Evolutionary conservation across 352 stramenopile species (phyloP).

Genomic region (Vaucheria bursata): DNA sequence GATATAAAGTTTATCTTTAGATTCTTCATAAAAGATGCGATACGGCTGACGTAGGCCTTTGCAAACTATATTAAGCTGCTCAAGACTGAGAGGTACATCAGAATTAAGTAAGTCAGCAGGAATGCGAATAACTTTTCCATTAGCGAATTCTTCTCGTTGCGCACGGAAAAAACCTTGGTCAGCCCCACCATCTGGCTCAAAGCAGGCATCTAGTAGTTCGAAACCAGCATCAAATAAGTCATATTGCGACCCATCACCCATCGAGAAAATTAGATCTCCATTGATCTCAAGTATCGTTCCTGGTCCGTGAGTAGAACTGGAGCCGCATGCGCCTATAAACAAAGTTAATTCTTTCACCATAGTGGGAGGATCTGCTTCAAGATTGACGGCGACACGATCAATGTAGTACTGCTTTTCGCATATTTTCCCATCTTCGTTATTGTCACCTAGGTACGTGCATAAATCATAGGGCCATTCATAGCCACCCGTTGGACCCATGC

Average conservation of each 20-base stretch:
- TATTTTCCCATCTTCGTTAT: conserved; percentile 6
- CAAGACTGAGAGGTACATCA: not conserved
- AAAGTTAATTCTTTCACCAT: not conserved
- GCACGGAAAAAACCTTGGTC: not conserved
- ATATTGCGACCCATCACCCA: conserved; percentile 5
- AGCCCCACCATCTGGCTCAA: not conserved
- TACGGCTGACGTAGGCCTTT: not conserved
- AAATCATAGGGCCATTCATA: not conserved
- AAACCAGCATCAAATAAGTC: not conserved
- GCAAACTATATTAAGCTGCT: not conserved
- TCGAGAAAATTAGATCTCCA: not conserved
- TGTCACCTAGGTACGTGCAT: not conserved
- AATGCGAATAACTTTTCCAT: not conserved
- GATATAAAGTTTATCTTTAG: not conserved
- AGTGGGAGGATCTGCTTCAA: not conserved
- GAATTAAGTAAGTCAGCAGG: not conserved
- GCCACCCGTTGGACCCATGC: not conserved
- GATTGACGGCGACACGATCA: not conserved
- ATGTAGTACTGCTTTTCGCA: conserved; percentile 14
- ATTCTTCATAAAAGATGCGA: not conserved
- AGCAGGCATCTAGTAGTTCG: not conserved
- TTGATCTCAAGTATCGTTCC: not conserved
- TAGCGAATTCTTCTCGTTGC: not conserved
- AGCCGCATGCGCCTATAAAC: not conserved
- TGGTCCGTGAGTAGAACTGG: not conserved